A percentile compares a stretch with the other conserved stretches of the same genome.
phyloP scores from a whole-genome alignment of 2,329 filamentous ascomycete species.

The Aspergillus fumigatiaffinis region DNA sequence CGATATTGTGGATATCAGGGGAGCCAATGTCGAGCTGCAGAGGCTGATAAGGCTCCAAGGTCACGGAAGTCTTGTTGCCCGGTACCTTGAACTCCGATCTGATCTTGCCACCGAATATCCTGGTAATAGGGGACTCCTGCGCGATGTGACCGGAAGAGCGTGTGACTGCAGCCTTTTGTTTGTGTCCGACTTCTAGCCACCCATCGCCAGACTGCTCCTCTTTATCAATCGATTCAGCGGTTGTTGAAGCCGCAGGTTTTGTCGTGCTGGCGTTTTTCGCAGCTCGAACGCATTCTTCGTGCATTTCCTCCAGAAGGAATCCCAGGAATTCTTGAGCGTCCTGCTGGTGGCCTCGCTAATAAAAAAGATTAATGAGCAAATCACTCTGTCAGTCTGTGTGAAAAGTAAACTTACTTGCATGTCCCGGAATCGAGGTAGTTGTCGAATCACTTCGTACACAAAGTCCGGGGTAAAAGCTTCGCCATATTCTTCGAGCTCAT shows the following conservation, averaged over 20 bases:
- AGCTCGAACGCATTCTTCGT: slow-evolving; percentile 83
- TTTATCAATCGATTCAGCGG: slow-evolving; percentile 30
- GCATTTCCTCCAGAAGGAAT: slow-evolving; percentile 84
- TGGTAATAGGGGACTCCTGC: slow-evolving; percentile 77
- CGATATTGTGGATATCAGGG: slow-evolving; percentile 79
- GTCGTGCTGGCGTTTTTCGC: slow-evolving; percentile 54
- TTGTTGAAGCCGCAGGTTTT: slow-evolving; percentile 44
- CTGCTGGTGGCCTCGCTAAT: slow-evolving; percentile 86
- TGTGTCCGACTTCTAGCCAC: slow-evolving; percentile 94
- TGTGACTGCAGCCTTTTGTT: slow-evolving; percentile 82
- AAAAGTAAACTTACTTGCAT: slow-evolving; percentile 67
- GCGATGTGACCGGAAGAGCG: slow-evolving; percentile 74
- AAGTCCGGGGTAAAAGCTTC: slow-evolving; percentile 91
- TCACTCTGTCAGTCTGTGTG: neutral
- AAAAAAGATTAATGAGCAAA: neutral
- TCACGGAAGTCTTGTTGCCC: slow-evolving; percentile 85
- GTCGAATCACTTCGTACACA: slow-evolving; percentile 87
- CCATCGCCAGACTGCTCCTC: slow-evolving; percentile 53
- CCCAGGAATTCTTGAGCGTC: slow-evolving; percentile 97
- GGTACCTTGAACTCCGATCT: slow-evolving; percentile 85
- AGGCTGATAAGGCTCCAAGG: slow-evolving; percentile 87
- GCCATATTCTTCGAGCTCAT: slow-evolving; percentile 84
- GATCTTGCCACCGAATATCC: slow-evolving; percentile 89
- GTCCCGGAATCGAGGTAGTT: slow-evolving; percentile 79
- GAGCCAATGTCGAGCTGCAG: slow-evolving; percentile 92